A percentile compares a stretch with the other conserved stretches of the same genome.
phyloP scores from a whole-genome alignment of 2,329 filamentous ascomycete genomes.

The Akanthomyces muscarius region DNA sequence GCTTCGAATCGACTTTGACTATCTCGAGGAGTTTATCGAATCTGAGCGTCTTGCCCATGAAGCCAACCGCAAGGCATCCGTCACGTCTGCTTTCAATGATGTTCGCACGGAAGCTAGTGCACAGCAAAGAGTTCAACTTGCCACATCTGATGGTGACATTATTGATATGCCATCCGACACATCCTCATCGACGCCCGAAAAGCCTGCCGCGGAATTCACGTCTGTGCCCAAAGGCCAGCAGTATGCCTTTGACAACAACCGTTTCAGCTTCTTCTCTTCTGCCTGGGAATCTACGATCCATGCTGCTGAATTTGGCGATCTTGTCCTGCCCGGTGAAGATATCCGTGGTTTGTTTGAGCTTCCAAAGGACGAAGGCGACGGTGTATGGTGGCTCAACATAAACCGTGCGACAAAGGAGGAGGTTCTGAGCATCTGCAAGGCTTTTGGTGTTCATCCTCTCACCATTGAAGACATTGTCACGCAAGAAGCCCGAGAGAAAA shows the following conservation, averaged over 20 bases:
- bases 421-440: slow-evolving; percentile 81
- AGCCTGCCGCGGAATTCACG: slow-evolving; percentile 34
- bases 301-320: slow-evolving; percentile 79
- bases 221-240: slow-evolving; percentile 33
- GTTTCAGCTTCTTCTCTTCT: slow-evolving; percentile 96
- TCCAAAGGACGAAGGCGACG: slow-evolving; percentile 60
- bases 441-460: slow-evolving; percentile 91
- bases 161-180: slow-evolving; percentile 49
- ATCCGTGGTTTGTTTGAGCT: slow-evolving; percentile 80
- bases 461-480: slow-evolving; percentile 95
- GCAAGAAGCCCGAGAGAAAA: slow-evolving; percentile 95
- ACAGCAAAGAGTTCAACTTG: slow-evolving; percentile 34
- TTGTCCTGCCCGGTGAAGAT: slow-evolving; percentile 84
- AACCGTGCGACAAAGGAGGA: slow-evolving; percentile 87
- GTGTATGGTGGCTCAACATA: slow-evolving; percentile 99
- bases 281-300: slow-evolving; percentile 92
- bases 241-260: slow-evolving; percentile 59
- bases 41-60: slow-evolving; percentile 48
- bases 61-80: slow-evolving; percentile 47
- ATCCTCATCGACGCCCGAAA: slow-evolving; percentile 43
- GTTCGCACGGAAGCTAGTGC: slow-evolving; percentile 28
- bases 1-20: slow-evolving; percentile 86
- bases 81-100: slow-evolving; percentile 32
- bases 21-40: slow-evolving; percentile 85
- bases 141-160: slow-evolving; percentile 55